phyloP scores from a whole-genome alignment of 345 rosid genomes.

The Populus euphratica region DNA sequence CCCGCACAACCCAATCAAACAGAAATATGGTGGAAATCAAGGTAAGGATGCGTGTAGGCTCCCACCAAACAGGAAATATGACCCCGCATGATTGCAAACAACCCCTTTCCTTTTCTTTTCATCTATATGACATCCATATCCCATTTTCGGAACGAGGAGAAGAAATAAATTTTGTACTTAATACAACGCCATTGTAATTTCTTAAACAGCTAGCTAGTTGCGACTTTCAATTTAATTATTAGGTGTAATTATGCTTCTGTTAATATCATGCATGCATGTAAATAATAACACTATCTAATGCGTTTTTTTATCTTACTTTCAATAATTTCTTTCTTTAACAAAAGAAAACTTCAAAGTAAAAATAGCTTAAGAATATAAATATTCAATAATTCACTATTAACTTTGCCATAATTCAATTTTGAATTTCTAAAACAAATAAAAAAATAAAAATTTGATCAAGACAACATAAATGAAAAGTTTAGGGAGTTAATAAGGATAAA shows the following conservation, averaged over 20 bases:
- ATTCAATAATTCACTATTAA: no score
- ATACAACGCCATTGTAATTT: neutral
- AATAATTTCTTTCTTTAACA: no score
- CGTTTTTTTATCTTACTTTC: no score
- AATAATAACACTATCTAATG: neutral
- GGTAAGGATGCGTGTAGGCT: neutral
- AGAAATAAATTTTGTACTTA: neutral
- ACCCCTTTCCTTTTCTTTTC: neutral
- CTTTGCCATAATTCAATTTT: no score
- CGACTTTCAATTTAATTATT: neutral
- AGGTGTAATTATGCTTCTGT: no score
- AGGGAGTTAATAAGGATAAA: no score
- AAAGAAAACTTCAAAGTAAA: no score
- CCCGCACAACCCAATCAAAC: neutral
- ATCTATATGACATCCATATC: neutral
- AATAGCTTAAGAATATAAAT: no score
- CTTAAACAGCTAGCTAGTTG: neutral
- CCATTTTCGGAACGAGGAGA: neutral
- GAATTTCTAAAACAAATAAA: no score
- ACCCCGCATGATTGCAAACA: neutral
- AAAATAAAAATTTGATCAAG: no score
- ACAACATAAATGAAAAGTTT: no score
- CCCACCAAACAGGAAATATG: neutral
- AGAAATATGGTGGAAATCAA: neutral
- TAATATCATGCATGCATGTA: neutral